Conservation (phyloP, 805 yeast genomes). For the Wickerhamomyces xylosicus region DNA sequence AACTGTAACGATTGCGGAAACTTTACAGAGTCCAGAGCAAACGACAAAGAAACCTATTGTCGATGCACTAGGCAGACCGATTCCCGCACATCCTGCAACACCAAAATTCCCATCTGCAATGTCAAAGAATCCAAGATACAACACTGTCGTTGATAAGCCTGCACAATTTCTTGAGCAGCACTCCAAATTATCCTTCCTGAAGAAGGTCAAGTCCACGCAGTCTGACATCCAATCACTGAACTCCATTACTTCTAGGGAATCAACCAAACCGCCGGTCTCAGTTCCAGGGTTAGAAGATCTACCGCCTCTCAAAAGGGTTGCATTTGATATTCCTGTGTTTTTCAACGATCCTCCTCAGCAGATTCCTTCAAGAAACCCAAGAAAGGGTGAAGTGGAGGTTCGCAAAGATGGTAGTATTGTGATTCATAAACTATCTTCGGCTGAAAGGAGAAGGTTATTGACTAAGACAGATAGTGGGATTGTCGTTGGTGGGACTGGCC, state of each 20-base stretch:
- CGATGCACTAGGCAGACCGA: slow-evolving; percentile 32
- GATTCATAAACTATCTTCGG: slow-evolving; percentile 43
- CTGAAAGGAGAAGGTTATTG: slow-evolving; percentile 36
- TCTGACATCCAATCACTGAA: slow-evolving; percentile 4
- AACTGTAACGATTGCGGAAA: slow-evolving; percentile 5
- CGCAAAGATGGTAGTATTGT: slow-evolving; percentile 42
- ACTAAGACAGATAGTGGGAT: slow-evolving; percentile 49
- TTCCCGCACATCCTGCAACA: slow-evolving; percentile 40
- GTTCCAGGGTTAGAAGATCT: slow-evolving; percentile 33
- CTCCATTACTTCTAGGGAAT: not conserved
- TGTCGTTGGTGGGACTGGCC: slow-evolving; percentile 74
- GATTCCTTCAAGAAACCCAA: slow-evolving; percentile 78
- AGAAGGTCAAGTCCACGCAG: slow-evolving; percentile 4
- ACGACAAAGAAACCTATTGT: slow-evolving; percentile 10
- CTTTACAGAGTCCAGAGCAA: not conserved
- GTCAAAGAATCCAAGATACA: slow-evolving; percentile 12
- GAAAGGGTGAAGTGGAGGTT: slow-evolving; percentile 71
- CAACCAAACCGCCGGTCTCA: slow-evolving; percentile 9
- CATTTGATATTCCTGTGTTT: slow-evolving; percentile 70
- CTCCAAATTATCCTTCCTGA: slow-evolving; percentile 8
- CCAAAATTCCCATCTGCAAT: slow-evolving; percentile 42
- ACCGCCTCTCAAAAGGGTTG: slow-evolving; percentile 46
- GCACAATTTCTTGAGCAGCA: slow-evolving; percentile 2
- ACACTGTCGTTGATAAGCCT: slow-evolving; percentile 1
- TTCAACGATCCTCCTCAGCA: slow-evolving; percentile 88